Evolutionary conservation across 2,329 filamentous ascomycete species (phyloP).

Genomic region (Microdochium paspali): DNA sequence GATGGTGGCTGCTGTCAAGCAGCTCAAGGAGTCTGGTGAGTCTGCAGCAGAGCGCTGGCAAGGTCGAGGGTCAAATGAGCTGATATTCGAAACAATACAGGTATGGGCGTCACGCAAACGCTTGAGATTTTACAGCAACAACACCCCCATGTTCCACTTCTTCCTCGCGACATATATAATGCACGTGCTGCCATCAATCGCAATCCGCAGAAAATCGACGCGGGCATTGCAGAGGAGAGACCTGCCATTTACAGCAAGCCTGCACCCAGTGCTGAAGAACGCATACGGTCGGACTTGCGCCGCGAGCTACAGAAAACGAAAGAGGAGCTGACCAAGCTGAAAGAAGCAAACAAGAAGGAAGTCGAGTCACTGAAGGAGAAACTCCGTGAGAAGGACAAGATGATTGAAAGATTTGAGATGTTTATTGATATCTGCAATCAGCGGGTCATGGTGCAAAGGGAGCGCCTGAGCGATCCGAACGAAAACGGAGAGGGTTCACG

Average conservation of each 20-base stretch:
- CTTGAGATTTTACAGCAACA: constrained; percentile 55
- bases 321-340: constrained; percentile 45
- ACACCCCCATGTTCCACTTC: constrained; percentile 52
- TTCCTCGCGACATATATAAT: constrained; percentile 59
- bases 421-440: constrained; percentile 63
- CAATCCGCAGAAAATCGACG: constrained; percentile 52
- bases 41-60: constrained; percentile 11
- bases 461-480: constrained; percentile 33
- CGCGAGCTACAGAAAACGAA: constrained; percentile 49
- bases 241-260: constrained; percentile 60
- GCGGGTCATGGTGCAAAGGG: constrained; percentile 53
- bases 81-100: constrained; percentile 34
- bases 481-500: constrained; percentile 5
- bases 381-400: constrained; percentile 53
- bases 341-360: constrained; percentile 47
- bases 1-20: constrained; percentile 58
- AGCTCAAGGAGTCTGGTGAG: constrained; percentile 56
- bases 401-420: constrained; percentile 57
- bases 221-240: constrained; percentile 49
- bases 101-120: constrained; percentile 56
- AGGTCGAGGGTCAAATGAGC: constrained; percentile 7
- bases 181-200: constrained; percentile 57
- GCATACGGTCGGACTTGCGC: constrained; percentile 51
- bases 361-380: constrained; percentile 48
- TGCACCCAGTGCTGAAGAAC: constrained; percentile 52